phyloP scores from a whole-genome alignment of 2,329 filamentous ascomycete species.

The Colletotrichum aenigma region DNA sequence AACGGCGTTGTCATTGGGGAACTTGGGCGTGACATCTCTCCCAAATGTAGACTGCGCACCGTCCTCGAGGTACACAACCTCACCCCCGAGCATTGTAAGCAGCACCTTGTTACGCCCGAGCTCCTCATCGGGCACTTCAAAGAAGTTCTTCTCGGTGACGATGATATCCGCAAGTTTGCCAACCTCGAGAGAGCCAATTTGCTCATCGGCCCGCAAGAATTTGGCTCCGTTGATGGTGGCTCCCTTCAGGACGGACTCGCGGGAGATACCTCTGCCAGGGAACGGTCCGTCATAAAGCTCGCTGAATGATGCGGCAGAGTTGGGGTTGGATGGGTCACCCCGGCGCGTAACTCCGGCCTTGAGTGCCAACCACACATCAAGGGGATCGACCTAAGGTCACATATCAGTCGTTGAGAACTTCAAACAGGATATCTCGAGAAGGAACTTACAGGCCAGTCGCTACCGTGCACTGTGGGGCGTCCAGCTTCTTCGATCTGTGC shows the following conservation, averaged over 20 bases:
- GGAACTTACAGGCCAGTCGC: conserved; percentile 30
- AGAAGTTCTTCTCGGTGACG: conserved; percentile 25
- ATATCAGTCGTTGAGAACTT: neutral
- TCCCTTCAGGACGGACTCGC: neutral
- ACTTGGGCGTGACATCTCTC: conserved; percentile 22
- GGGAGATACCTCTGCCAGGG: conserved; percentile 19
- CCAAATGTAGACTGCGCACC: conserved; percentile 22
- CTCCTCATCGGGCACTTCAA: conserved; percentile 24
- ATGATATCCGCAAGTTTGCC: conserved; percentile 31
- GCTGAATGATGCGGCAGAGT: conserved; percentile 25
- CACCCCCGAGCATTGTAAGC: conserved; percentile 30
- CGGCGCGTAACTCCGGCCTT: conserved; percentile 28
- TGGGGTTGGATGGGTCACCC: conserved; percentile 27
- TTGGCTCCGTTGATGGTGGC: conserved; percentile 5
- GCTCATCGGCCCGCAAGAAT: conserved; percentile 27
- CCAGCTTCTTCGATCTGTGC: conserved; percentile 19
- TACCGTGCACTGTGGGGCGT: conserved; percentile 23
- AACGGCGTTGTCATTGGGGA: conserved; percentile 22
- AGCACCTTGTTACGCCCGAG: conserved; percentile 26
- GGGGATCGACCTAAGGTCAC: conserved; percentile 25
- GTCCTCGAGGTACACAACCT: conserved; percentile 27
- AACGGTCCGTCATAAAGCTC: conserved; percentile 15
- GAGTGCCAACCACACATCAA: conserved; percentile 29
- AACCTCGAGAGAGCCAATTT: conserved; percentile 27
- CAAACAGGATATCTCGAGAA: too few species aligned